phyloP scores from a whole-genome alignment of 176 grass and related monocot species.

The Dendrocalamus sinicus region DNA sequence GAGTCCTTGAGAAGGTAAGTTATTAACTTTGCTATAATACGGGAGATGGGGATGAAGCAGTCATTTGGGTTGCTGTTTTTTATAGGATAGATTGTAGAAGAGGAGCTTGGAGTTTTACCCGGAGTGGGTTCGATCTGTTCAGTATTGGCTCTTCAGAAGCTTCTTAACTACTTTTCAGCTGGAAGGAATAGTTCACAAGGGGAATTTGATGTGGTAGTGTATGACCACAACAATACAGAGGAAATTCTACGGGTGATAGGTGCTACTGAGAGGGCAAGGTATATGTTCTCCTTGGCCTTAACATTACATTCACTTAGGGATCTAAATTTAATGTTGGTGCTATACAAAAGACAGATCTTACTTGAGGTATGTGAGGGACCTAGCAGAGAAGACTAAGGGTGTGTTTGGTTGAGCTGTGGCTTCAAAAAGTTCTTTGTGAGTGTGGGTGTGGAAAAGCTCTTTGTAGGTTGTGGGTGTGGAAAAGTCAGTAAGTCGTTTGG shows the following conservation, averaged over 20 bases:
- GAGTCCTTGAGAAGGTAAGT: conserved; percentile 47
- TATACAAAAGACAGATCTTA: conserved; percentile 72
- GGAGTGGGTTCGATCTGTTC: conserved; percentile 77
- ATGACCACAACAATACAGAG: conserved; percentile 81
- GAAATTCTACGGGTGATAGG: conserved; percentile 77
- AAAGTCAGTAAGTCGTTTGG: no score
- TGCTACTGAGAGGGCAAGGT: conserved; percentile 86
- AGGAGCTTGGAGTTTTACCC: conserved; percentile 89
- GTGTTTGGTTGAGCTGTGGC: no score
- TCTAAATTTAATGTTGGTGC: conserved; percentile 29
- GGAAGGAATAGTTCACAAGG: conserved; percentile 50
- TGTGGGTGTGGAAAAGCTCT: no score
- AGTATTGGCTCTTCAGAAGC: conserved; percentile 75
- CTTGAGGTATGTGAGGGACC: conserved; percentile 72
- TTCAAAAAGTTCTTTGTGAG: no score
- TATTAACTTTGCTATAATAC: conserved; percentile 26
- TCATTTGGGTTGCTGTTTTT: conserved; percentile 52
- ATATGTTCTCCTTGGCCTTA: conserved; percentile 12
- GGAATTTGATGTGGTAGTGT: conserved; percentile 85
- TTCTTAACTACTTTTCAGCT: conserved; percentile 71
- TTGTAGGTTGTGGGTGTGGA: no score
- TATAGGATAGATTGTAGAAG: conserved; percentile 80
- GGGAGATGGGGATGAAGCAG: conserved; percentile 11
- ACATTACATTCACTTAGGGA: conserved; percentile 18
- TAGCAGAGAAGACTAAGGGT: conserved; percentile 92